Percentiles rank a stretch among this genome's conserved stretches.
phyloP scores from a whole-genome alignment of 1,284 basidiomycete genomes.

The Apiotrichum veenhuisii region DNA sequence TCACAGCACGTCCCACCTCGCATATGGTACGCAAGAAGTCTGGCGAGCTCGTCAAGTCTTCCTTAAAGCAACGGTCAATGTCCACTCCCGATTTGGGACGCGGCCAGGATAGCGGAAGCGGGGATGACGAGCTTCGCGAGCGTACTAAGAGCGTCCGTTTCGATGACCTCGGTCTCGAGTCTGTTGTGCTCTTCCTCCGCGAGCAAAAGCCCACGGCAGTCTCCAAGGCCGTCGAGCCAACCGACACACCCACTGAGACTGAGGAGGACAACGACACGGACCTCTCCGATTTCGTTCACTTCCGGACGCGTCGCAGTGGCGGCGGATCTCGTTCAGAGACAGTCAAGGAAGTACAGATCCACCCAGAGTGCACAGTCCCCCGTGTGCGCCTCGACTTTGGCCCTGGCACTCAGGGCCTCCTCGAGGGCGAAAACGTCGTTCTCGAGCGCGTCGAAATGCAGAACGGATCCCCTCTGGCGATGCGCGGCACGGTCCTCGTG shows the following conservation, averaged over 20 bases:
- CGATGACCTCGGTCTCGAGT: slow-evolving; percentile 42
- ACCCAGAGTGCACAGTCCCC: slow-evolving; percentile 39
- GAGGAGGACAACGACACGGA: slow-evolving; percentile 48
- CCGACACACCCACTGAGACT: slow-evolving; percentile 38
- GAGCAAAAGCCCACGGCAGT: slow-evolving; percentile 49
- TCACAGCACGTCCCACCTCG: slow-evolving; percentile 2
- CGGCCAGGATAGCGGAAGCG: slow-evolving; percentile 18
- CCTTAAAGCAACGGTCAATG: slow-evolving; percentile 47
- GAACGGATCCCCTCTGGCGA: slow-evolving; percentile 27
- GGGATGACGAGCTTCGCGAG: slow-evolving; percentile 27
- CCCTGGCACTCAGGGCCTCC: slow-evolving; percentile 35
- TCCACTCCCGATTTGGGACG: slow-evolving; percentile 48
- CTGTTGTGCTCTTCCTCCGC: slow-evolving; percentile 48
- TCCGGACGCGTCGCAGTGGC: slow-evolving; percentile 42
- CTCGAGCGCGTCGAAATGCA: slow-evolving; percentile 45
- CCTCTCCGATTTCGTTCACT: slow-evolving; percentile 46
- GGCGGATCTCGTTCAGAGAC: slow-evolving; percentile 1
- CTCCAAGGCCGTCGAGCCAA: slow-evolving; percentile 34
- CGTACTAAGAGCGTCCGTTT: slow-evolving; percentile 49
- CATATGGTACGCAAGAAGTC: slow-evolving; percentile 50
- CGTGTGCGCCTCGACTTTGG: slow-evolving; percentile 47
- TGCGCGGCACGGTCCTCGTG: slow-evolving; percentile 53
- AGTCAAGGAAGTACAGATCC: slow-evolving; percentile 35
- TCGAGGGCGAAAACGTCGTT: slow-evolving; percentile 42
- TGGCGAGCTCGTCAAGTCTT: slow-evolving; percentile 50